A percentile compares a stretch with the other conserved stretches of the same genome.
These are phyloP conservation scores for Syncephalis plumigaleata DNA, from an alignment of 371 early-diverging fungal genomes.

Conservation along the genomic window DNA sequence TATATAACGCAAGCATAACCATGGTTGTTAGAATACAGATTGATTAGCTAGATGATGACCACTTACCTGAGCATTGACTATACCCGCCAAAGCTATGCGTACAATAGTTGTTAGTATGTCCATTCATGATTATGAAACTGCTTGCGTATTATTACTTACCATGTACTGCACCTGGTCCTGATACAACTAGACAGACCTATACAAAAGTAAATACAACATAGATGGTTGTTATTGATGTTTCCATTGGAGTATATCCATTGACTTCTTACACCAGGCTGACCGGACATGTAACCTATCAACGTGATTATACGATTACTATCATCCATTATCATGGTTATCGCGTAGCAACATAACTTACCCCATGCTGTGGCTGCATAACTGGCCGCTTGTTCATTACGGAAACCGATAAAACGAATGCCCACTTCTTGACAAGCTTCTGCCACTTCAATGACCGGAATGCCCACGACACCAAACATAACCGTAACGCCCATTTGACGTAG, in stretches of 20 bases:
- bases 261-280: constrained; percentile 32
- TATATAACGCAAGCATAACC: constrained; percentile 26
- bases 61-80: constrained; percentile 48
- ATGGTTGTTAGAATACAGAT: not conserved
- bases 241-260: not conserved
- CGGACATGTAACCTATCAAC: constrained; percentile 30
- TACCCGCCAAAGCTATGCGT: constrained; percentile 33
- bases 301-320: not conserved
- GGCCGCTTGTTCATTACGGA: constrained; percentile 65
- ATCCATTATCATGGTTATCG: not conserved
- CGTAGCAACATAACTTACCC: constrained; percentile 11
- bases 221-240: not conserved
- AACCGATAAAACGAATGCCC: constrained; percentile 56
- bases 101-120: not conserved
- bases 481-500: constrained; percentile 40
- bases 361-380: constrained; percentile 57
- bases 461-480: constrained; percentile 70
- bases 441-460: constrained; percentile 57
- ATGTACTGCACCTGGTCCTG: constrained; percentile 69
- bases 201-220: not conserved
- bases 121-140: constrained; percentile 1
- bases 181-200: constrained; percentile 48
- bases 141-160: constrained; percentile 14
- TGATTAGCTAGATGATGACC: not conserved
- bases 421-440: constrained; percentile 15